Conservation (phyloP, 768 basidiomycete genomes). For the Tulasnella sp. region DNA sequence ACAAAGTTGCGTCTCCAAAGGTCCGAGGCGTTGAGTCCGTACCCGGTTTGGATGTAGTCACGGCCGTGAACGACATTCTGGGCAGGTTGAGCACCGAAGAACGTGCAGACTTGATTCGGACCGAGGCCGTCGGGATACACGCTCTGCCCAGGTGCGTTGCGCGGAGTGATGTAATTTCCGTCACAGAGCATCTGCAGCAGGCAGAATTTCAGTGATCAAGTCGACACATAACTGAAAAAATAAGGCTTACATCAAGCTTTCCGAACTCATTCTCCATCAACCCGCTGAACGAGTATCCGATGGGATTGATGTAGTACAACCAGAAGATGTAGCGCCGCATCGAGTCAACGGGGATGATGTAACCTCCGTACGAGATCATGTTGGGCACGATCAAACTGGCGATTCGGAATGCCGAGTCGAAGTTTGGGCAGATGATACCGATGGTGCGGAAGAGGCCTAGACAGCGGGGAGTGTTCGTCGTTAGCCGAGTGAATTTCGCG, state of each 20-base stretch:
- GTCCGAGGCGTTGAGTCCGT: conserved; percentile 21
- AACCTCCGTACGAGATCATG: conserved; percentile 61
- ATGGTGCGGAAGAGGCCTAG: conserved; percentile 29
- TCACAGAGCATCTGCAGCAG: conserved; percentile 45
- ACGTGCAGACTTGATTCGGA: conserved; percentile 18
- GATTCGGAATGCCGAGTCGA: conserved; percentile 39
- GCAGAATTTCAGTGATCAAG: not conserved
- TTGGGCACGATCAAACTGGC: conserved; percentile 35
- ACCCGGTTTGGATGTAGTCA: conserved; percentile 49
- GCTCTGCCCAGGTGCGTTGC: conserved; percentile 42
- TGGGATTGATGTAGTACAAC: conserved; percentile 76
- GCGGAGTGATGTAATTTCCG: conserved; percentile 51
- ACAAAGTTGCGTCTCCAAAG: conserved; percentile 42
- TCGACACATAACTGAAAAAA: conserved; percentile 8
- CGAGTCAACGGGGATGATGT: conserved; percentile 50
- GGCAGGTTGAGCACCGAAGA: conserved; percentile 16
- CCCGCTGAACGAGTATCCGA: conserved; percentile 66
- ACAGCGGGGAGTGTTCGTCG: not conserved
- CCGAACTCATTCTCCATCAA: conserved; percentile 81
- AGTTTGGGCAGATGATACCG: conserved; percentile 39
- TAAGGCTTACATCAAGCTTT: conserved; percentile 40
- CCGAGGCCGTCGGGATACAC: conserved; percentile 48
- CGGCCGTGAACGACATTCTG: conserved; percentile 33
- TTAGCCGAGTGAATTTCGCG: not conserved
- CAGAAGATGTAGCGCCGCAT: conserved; percentile 82